phyloP scores from a whole-genome alignment of 2,329 filamentous ascomycete genomes.

The Calonectria pteridis region DNA sequence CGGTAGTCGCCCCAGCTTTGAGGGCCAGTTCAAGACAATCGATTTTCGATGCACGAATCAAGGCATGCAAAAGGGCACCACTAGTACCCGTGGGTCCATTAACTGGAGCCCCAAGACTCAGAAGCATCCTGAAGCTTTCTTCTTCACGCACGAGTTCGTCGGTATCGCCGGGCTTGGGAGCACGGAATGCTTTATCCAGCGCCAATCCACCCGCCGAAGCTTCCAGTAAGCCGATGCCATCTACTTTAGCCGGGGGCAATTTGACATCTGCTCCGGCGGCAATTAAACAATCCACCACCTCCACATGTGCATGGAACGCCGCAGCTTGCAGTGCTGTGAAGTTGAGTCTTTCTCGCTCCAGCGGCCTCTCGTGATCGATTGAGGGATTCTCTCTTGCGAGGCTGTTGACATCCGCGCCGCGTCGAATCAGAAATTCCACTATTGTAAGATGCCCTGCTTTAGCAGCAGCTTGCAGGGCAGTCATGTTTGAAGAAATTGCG shows the following conservation, averaged over 20 bases:
- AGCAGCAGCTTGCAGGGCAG: slow-evolving; percentile 3
- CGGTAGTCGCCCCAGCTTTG: neutral
- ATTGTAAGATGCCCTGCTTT: neutral
- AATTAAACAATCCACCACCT: slow-evolving; percentile 1
- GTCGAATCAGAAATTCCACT: neutral
- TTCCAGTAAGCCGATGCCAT: neutral
- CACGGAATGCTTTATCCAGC: neutral
- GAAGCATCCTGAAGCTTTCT: neutral
- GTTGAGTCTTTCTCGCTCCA: neutral
- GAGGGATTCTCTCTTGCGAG: neutral
- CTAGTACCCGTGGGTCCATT: neutral
- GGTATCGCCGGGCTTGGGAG: neutral
- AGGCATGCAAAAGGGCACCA: neutral
- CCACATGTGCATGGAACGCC: neutral
- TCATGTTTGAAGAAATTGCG: neutral
- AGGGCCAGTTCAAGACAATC: neutral
- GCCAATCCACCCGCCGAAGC: neutral
- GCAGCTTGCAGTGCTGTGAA: slow-evolving; percentile 10
- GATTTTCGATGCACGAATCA: neutral
- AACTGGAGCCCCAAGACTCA: neutral
- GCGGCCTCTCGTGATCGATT: neutral
- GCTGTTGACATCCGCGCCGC: slow-evolving; percentile 4
- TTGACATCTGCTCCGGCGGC: neutral
- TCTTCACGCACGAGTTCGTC: neutral
- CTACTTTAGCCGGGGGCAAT: neutral